phyloP scores from a whole-genome alignment of 306 rosid genomes.

The Quercus variabilis region DNA sequence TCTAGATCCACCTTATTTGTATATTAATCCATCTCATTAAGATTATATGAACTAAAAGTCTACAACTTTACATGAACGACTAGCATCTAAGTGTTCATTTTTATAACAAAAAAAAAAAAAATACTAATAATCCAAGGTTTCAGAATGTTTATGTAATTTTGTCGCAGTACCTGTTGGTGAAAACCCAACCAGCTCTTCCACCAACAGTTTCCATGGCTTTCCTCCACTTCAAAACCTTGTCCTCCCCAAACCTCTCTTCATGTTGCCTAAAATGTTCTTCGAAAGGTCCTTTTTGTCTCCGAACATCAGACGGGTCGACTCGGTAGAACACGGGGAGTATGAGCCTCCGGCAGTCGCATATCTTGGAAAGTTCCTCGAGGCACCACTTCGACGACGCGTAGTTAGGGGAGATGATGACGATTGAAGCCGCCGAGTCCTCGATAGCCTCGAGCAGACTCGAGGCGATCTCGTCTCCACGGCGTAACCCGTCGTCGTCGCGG shows the following conservation, averaged over 20 bases:
- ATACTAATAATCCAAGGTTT: no score
- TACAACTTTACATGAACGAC: no score
- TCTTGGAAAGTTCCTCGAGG: constrained; percentile 32
- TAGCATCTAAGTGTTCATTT: no score
- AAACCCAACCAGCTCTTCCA: constrained; percentile 6
- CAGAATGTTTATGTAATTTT: no score
- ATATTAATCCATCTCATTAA: no score
- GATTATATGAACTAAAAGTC: no score
- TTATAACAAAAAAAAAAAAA: no score
- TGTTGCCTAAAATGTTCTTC: not conserved
- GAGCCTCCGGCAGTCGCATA: constrained; percentile 11
- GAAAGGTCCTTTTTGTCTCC: constrained; percentile 21
- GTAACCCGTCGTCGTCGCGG: constrained; percentile 26
- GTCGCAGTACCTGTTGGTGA: not conserved
- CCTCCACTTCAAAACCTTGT: constrained; percentile 22
- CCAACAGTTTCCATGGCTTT: constrained; percentile 15
- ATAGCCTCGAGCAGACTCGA: constrained; percentile 8
- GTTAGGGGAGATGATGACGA: constrained; percentile 23
- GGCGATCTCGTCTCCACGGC: constrained; percentile 25
- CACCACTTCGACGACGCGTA: constrained; percentile 43
- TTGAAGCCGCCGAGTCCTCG: constrained; percentile 37
- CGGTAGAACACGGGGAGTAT: constrained; percentile 33
- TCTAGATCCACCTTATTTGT: no score
- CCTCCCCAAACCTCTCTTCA: not conserved
- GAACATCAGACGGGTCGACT: constrained; percentile 28